Conservation (phyloP, 2,329 filamentous ascomycete genomes). For the Fusarium tupiense region DNA sequence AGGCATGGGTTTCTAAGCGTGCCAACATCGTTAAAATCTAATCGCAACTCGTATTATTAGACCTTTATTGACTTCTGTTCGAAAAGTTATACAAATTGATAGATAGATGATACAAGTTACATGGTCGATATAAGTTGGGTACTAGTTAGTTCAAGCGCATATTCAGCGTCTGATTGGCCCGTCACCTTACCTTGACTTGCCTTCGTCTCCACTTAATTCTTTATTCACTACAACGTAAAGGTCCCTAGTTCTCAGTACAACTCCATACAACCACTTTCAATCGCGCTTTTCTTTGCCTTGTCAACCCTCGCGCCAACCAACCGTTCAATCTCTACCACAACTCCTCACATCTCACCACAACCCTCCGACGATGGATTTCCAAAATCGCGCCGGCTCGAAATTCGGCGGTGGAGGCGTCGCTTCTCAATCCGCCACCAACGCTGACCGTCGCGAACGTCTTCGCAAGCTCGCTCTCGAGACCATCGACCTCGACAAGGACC, state of each 20-base stretch:
- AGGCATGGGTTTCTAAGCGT: conserved; percentile 47
- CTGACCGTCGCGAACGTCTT: conserved; percentile 95
- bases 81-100: not conserved
- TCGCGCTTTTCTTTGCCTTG: conserved; percentile 33
- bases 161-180: conserved; percentile 30
- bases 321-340: not conserved
- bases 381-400: conserved; percentile 96
- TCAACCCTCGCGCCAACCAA: conserved; percentile 25
- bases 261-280: not conserved
- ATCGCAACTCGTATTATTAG: no score
- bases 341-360: not conserved
- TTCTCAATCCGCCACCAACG: conserved; percentile 91
- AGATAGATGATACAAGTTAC: not conserved
- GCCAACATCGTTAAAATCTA: conserved; percentile 27
- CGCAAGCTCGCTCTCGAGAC: conserved; percentile 98
- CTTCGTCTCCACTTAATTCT: conserved; percentile 10
- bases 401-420: conserved; percentile 98
- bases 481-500: conserved; percentile 99
- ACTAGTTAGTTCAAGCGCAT: not conserved
- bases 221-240: not conserved
- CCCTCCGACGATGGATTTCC: conserved; percentile 68
- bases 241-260: not conserved
- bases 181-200: not conserved
- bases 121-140: not conserved
- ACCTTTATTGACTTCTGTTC: not conserved